phyloP scores from a whole-genome alignment of 768 basidiomycete genomes.

The Auriscalpium microsporum region DNA sequence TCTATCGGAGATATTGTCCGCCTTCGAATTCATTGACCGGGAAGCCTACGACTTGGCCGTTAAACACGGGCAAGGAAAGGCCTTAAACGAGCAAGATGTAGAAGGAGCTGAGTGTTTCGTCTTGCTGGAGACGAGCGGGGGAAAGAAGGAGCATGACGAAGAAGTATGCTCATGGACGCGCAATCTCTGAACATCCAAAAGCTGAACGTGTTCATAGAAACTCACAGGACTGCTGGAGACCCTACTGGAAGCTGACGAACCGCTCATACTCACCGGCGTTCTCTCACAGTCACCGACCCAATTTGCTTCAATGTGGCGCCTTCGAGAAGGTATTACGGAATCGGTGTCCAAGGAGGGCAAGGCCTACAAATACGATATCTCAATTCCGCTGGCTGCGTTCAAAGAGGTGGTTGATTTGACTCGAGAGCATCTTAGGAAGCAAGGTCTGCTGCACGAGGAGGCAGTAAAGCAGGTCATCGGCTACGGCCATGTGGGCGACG shows the following conservation, averaged over 20 bases:
- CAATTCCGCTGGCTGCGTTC: constrained; percentile 80
- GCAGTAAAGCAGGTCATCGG: constrained; percentile 83
- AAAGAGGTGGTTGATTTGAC: constrained; percentile 80
- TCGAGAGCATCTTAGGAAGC: constrained; percentile 57
- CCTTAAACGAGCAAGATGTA: constrained; percentile 64
- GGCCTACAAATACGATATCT: constrained; percentile 95
- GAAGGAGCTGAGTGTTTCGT: constrained; percentile 82
- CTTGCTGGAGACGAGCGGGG: constrained; percentile 90
- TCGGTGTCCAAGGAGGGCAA: constrained; percentile 90
- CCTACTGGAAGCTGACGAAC: constrained; percentile 64
- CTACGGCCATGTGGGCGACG: constrained; percentile 96
- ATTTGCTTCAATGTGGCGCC: constrained; percentile 81
- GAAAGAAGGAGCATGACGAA: constrained; percentile 86
- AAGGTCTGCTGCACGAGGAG: constrained; percentile 60
- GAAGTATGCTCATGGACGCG: constrained; percentile 45
- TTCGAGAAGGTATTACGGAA: constrained; percentile 90
- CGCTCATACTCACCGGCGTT: constrained; percentile 82
- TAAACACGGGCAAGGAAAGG: constrained; percentile 73
- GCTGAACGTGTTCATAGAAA: constrained; percentile 51
- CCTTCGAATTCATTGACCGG: constrained; percentile 94
- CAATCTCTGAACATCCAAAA: not conserved
- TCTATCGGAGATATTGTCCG: constrained; percentile 91
- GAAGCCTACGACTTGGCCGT: constrained; percentile 78
- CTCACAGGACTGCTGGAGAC: constrained; percentile 66
- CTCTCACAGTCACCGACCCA: constrained; percentile 87